Conservation (phyloP, 495 filamentous ascomycete species). For the Penicillium atrosanguineum region DNA sequence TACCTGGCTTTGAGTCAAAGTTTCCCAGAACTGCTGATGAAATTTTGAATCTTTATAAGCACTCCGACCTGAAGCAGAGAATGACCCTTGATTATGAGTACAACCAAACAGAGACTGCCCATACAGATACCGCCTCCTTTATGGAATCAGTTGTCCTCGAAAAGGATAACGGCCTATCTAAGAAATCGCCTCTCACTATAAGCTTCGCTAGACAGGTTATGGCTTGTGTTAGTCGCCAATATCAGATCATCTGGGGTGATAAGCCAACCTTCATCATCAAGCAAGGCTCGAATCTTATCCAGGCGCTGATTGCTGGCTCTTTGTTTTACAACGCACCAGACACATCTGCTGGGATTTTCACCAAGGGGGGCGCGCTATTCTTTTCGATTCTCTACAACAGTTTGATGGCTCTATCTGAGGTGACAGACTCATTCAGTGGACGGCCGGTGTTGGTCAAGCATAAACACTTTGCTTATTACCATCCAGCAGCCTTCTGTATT, state of each 20-base stretch:
- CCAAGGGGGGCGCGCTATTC: conserved; percentile 54
- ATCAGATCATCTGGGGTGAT: conserved; percentile 55
- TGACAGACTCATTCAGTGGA: conserved; percentile 61
- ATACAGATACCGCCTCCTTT: no score
- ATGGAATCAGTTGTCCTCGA: conserved; percentile 36
- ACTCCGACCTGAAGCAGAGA: conserved; percentile 21
- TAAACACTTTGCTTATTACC: conserved; percentile 65
- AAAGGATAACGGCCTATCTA: conserved; percentile 21
- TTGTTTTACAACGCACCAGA: conserved; percentile 29
- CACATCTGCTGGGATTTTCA: conserved; percentile 38
- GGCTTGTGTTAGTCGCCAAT: conserved; percentile 47
- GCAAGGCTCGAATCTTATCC: conserved; percentile 34
- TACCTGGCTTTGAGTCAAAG: background rate
- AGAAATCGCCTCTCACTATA: conserved; percentile 48
- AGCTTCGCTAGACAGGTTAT: conserved; percentile 52
- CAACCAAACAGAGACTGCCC: no score
- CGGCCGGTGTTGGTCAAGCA: conserved; percentile 72
- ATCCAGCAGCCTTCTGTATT: conserved; percentile 64
- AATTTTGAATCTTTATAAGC: conserved; percentile 32
- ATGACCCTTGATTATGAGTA: conserved; percentile 39
- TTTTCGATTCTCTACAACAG: conserved; percentile 68
- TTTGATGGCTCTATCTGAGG: conserved; percentile 63
- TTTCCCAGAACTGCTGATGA: conserved; percentile 39
- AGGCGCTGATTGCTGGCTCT: conserved; percentile 30
- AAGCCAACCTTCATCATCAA: conserved; percentile 55